A percentile compares a stretch with the other conserved stretches of the same genome.
These are phyloP conservation scores for Trametes hirsuta DNA, from an alignment of 1,284 basidiomycete genomes.

Conservation along the genomic window DNA sequence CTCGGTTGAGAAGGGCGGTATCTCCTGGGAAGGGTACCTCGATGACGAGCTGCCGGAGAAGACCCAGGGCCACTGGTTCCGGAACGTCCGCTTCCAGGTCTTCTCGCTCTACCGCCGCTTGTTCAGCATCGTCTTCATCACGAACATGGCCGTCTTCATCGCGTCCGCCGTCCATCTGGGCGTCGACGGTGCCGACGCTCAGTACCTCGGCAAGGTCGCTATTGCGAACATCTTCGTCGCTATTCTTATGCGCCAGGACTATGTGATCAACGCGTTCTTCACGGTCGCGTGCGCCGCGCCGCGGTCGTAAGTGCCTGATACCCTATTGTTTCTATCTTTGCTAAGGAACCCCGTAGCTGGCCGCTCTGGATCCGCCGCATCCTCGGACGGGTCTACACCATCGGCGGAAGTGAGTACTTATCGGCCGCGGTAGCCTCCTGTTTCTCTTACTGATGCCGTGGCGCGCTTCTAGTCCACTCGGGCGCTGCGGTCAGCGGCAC, in stretches of 20 bases:
- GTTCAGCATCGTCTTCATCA: conserved; percentile 57
- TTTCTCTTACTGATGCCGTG: not conserved
- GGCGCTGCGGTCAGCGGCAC: conserved; percentile 55
- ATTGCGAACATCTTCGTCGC: conserved; percentile 55
- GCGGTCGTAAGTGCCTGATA: conserved; percentile 41
- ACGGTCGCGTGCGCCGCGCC: conserved; percentile 51
- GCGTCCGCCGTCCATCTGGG: conserved; percentile 39
- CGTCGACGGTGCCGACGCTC: conserved; percentile 37
- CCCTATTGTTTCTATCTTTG: conserved; percentile 9
- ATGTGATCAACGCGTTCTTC: conserved; percentile 59
- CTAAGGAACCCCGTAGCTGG: conserved; percentile 42
- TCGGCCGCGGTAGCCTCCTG: not conserved
- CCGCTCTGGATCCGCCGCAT: conserved; percentile 54
- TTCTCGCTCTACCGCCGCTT: conserved; percentile 59
- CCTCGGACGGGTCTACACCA: conserved; percentile 57
- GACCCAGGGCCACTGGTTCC: conserved; percentile 43
- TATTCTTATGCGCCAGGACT: conserved; percentile 62
- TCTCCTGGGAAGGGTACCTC: conserved; percentile 53
- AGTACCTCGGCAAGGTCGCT: conserved; percentile 50
- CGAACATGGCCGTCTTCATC: conserved; percentile 56
- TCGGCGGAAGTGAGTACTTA: conserved; percentile 46
- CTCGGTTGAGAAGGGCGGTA: conserved; percentile 33
- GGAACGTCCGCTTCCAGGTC: conserved; percentile 56
- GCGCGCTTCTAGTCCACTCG: conserved; percentile 45
- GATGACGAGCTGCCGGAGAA: conserved; percentile 54